phyloP scores from a whole-genome alignment of 2,329 filamentous ascomycete species.

The Saccharata proteae region DNA sequence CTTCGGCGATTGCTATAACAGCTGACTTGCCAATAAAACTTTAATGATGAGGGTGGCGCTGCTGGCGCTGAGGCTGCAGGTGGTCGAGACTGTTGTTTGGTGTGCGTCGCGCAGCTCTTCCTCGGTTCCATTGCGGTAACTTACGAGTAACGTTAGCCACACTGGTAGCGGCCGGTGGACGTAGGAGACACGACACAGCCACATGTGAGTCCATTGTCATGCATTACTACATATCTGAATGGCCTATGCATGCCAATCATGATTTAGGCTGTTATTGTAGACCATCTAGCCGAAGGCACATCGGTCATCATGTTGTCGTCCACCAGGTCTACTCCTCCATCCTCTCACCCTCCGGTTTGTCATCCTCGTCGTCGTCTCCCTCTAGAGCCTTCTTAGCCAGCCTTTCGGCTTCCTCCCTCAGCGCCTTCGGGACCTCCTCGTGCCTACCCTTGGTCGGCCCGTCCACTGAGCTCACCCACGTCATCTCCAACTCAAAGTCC shows the following conservation, averaged over 20 bases:
- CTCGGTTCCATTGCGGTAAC: too few relatives aligned
- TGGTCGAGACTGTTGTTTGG: too few relatives aligned
- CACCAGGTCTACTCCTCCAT: constrained; percentile 66
- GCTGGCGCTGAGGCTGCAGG: too few relatives aligned
- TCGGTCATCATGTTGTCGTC: constrained; percentile 1
- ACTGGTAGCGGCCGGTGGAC: too few relatives aligned
- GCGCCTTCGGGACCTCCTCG: constrained; percentile 80
- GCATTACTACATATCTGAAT: too few relatives aligned
- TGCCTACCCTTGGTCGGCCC: constrained; percentile 90
- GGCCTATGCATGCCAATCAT: constrained; percentile 6
- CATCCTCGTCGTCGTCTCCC: constrained; percentile 70
- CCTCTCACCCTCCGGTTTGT: constrained; percentile 54
- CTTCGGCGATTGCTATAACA: too few relatives aligned
- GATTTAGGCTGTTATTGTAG: constrained; percentile 5
- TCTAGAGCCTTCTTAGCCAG: constrained; percentile 85
- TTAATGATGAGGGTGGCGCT: too few relatives aligned
- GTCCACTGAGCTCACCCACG: constrained; percentile 77
- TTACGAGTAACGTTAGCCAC: too few relatives aligned
- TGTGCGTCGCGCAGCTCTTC: too few relatives aligned
- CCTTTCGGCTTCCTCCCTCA: constrained; percentile 84
- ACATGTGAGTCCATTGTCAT: too few relatives aligned
- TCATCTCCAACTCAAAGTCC: constrained; percentile 99
- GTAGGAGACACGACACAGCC: too few relatives aligned
- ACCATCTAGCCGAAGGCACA: constrained; percentile 1
- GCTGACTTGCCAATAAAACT: too few relatives aligned